Conservation (phyloP, 2,329 filamentous ascomycete species). For the Colletotrichum ledebouriae region DNA sequence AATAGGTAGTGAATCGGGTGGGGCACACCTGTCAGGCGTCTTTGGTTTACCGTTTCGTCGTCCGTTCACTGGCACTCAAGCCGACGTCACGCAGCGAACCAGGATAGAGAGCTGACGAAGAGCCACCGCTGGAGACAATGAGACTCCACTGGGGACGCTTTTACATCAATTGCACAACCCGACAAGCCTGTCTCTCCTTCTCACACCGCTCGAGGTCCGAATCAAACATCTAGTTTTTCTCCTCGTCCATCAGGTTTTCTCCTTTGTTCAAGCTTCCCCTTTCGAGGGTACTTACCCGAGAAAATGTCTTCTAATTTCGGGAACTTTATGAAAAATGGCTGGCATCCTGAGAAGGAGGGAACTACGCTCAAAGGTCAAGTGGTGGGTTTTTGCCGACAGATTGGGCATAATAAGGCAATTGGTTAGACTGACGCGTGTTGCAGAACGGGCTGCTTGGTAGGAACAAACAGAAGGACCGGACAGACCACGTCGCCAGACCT, state of each 20-base stretch:
- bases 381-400: slow-evolving; percentile 52
- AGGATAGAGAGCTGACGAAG: slow-evolving; percentile 40
- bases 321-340: slow-evolving; percentile 64
- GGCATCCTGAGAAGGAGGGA: slow-evolving; percentile 64
- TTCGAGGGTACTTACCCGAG: slow-evolving; percentile 1
- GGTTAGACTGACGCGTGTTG: slow-evolving; percentile 1
- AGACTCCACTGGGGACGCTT: slow-evolving; percentile 30
- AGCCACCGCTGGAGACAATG: slow-evolving; percentile 29
- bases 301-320: slow-evolving; percentile 61
- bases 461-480: slow-evolving; percentile 51
- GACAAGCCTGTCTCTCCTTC: slow-evolving; percentile 24
- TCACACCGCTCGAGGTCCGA: slow-evolving; percentile 20
- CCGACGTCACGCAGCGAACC: slow-evolving; percentile 37
- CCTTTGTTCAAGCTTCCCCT: background rate
- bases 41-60: too few relatives aligned
- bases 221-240: slow-evolving; percentile 7
- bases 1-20: slow-evolving; percentile 17
- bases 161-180: slow-evolving; percentile 34
- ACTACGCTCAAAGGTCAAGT: slow-evolving; percentile 59
- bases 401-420: slow-evolving; percentile 13
- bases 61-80: slow-evolving; percentile 24
- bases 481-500: slow-evolving; percentile 66
- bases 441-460: slow-evolving; percentile 63
- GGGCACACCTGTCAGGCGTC: slow-evolving; percentile 2
- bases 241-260: background rate